These are phyloP conservation scores for Globisporangium irregulare DNA, from an alignment of 352 stramenopile species.

Conservation along the genomic window DNA sequence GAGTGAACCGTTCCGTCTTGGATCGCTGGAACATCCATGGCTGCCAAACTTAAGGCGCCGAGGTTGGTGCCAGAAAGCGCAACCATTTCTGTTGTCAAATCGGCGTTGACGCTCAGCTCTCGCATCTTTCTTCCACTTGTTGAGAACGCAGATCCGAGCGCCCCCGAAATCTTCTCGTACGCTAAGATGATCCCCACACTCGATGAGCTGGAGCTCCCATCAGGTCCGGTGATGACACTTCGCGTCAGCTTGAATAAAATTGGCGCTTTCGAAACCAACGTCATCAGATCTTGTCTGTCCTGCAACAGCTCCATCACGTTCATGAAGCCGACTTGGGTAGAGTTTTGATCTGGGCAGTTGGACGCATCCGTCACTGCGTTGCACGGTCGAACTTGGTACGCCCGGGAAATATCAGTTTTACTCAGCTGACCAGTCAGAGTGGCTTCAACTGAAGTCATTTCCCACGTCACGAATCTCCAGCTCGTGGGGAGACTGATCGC, in stretches of 20 bases:
- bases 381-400: constrained; percentile 44
- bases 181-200: constrained; percentile 49
- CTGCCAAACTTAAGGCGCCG: constrained; percentile 50
- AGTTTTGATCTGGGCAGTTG: constrained; percentile 39
- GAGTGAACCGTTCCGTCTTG: constrained; percentile 49
- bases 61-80: constrained; percentile 28
- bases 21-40: constrained; percentile 50
- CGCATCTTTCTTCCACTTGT: constrained; percentile 36
- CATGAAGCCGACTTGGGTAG: constrained; percentile 58
- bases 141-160: constrained; percentile 31
- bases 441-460: constrained; percentile 51
- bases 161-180: constrained; percentile 47
- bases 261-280: constrained; percentile 37
- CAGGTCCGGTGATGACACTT: constrained; percentile 60
- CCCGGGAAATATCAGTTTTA: constrained; percentile 15
- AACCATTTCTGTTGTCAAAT: constrained; percentile 18
- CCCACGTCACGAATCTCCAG: constrained; percentile 74
- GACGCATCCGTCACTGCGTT: constrained; percentile 37
- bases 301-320: constrained; percentile 58
- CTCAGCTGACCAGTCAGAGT: constrained; percentile 29
- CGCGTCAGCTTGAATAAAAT: constrained; percentile 54
- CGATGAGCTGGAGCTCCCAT: constrained; percentile 16
- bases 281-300: constrained; percentile 51
- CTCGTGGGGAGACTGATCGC: constrained; percentile 54
- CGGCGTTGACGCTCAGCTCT: constrained; percentile 41